Evolutionary conservation across 441 rosid species (phyloP), one percentile per base, ranked within the genome.

Genomic region (Croton setiger): DNA sequence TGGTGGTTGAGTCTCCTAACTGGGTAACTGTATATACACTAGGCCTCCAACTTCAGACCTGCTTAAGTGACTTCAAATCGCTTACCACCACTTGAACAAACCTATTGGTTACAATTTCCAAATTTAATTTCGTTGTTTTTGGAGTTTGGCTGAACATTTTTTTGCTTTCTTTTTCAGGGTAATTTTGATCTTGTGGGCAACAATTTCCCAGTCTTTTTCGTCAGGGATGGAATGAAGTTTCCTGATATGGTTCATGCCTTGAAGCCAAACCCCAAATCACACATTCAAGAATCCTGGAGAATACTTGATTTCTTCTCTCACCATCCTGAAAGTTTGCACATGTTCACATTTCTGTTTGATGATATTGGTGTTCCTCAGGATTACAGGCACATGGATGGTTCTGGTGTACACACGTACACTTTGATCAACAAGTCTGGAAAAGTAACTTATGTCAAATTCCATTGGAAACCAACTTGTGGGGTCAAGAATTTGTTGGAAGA

Each of bases 341-440:
- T 83, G 91, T 92, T 94, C 68, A 61, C 87, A 23, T 94, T 87
- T 84, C 85, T 94, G 74, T 86, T 90, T 36, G 99, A 94, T 73
- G 99, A 94, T 75, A 15, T 92, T 8, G 98, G 99, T 73, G 67
- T 94, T 68, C 98, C 98, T 62, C 97, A 82, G 72, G 96, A 94
- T 78, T 94, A 92, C 83, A 84, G 98, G 75, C 99, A 92, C 86
- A 94, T 94, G 98, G 97, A 90, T 4, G 99, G 99, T 51, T 76
- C 69, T 27, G 95, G 98, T 57, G 98, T 94, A 54, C 85, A 94
- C 82, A 88, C 98, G 64, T 94, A 86, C 68, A 80, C 86, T 39
- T 79, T 94, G 48, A 82, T 94, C 80, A 85, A 82, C 88, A 92
- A 88, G 81, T 87, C 89, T 43, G 98, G 97, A 39, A 92, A 85